Base-by-base conservation (phyloP, 2,329 filamentous ascomycete species). In the Westerdykella ornata region DNA sequence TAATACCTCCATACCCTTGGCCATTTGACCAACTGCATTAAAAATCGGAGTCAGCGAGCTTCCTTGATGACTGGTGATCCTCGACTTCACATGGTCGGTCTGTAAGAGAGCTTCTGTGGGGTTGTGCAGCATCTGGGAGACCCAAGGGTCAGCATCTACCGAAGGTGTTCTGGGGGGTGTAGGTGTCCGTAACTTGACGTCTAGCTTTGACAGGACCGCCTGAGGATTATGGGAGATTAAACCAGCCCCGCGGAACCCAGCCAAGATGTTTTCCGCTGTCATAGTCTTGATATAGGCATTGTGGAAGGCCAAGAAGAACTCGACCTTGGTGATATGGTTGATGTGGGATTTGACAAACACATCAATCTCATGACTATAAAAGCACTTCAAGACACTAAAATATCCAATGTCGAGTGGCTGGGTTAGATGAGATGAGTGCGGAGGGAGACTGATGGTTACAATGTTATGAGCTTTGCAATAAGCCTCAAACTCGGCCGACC, bases 321-420 rank as follows among this genome's bases (percentile, higher is more conserved):
- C 42, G 35, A 45, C 20, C 26, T 52, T 53, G 14, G 42, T 43
- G 35, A 67, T 61, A 38, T 62, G 45, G 46, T 48, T 62, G 38
- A 66, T 55, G 45, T 49, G 31, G 28, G 40, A 42, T 31, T 51
- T 41, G 19, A 60, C 58, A 36, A 60, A 56, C 14, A 41, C 39
- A 44, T 55, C 42, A 32, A 69, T 52, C 44, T 58, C 26, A 35
- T 52, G 22, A 33, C 55, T 40, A 43, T 68, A 66, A 42, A 42
- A 43, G 8, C 35, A 26, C 43, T 67, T 68, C 9, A 68, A 45
- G 15, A 54, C 47, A 34, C 48, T 35, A 50, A 70, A 70, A 47
- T 51, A 61, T 9, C 52, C 52, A 32, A 68, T 48, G 61, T 70
- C 54, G 35, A 69, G 60, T 39, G 59, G 64, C 49, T 71, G 54